Evolutionary conservation across 2,329 filamentous ascomycete species (phyloP).

Genomic region (Xylariales sp.): DNA sequence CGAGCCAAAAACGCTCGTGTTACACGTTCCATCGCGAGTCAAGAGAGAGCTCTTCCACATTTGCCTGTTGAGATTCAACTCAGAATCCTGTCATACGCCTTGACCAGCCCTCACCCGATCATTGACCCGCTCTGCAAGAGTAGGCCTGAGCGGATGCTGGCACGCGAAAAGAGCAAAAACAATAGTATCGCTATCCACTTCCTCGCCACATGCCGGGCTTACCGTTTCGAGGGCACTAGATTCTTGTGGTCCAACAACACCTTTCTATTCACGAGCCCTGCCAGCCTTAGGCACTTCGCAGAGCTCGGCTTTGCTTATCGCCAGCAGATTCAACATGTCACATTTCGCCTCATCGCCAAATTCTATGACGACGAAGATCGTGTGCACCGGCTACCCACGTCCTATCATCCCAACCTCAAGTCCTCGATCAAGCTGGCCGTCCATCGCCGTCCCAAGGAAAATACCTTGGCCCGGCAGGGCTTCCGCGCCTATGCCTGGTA

Average conservation of each 20-base stretch:
- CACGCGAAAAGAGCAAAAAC: constrained; percentile 55
- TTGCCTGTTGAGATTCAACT: constrained; percentile 66
- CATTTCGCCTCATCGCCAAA: constrained; percentile 64
- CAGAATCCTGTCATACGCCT: constrained; percentile 62
- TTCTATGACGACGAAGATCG: constrained; percentile 66
- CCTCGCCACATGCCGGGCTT: constrained; percentile 62
- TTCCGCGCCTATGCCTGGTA: constrained; percentile 67
- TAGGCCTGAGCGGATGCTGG: constrained; percentile 57
- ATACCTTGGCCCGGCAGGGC: constrained; percentile 60
- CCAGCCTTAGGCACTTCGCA: constrained; percentile 61
- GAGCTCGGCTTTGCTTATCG: constrained; percentile 59
- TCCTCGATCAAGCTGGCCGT: constrained; percentile 57
- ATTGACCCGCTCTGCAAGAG: constrained; percentile 64
- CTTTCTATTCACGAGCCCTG: constrained; percentile 66
- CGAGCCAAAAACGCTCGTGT: constrained; percentile 37
- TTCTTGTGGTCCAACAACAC: constrained; percentile 64
- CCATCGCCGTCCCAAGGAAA: constrained; percentile 57
- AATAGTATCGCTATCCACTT: constrained; percentile 66
- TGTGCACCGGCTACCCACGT: constrained; percentile 54
- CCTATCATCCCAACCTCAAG: constrained; percentile 58
- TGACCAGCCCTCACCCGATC: constrained; percentile 62
- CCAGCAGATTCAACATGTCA: constrained; percentile 58
- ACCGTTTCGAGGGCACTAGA: constrained; percentile 61
- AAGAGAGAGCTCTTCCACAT: constrained; percentile 52
- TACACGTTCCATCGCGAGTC: constrained; percentile 45